Evolutionary conservation across 371 early-diverging fungal genomes (phyloP).

Genomic region (Mucor indicus): DNA sequence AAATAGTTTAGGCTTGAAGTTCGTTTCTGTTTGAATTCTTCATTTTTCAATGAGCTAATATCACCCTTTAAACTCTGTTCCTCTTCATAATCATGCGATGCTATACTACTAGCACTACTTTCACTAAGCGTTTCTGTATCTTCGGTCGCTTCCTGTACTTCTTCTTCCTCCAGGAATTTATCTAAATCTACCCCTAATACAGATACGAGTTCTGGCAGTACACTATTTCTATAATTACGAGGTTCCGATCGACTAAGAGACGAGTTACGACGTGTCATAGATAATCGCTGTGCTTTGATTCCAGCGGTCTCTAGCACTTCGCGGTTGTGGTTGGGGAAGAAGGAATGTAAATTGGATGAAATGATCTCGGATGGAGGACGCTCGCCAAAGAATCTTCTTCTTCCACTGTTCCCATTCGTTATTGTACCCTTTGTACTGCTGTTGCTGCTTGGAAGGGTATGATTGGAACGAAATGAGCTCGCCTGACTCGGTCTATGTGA

Average conservation of each 20-base stretch:
- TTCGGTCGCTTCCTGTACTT: slow-evolving; percentile 25
- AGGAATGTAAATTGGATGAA: slow-evolving; percentile 80
- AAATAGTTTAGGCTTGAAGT: slow-evolving; percentile 4
- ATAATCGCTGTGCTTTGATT: slow-evolving; percentile 46
- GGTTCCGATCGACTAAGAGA: slow-evolving; percentile 16
- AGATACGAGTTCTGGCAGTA: slow-evolving; percentile 46
- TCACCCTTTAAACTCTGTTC: too few species aligned
- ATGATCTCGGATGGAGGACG: slow-evolving; percentile 92
- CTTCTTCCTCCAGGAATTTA: slow-evolving; percentile 48
- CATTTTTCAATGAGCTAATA: too few species aligned
- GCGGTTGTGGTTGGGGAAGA: slow-evolving; percentile 75
- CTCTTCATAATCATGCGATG: too few species aligned
- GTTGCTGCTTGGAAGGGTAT: too few species aligned
- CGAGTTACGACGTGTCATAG: slow-evolving; percentile 39
- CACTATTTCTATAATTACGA: slow-evolving; percentile 38
- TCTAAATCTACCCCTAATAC: slow-evolving; percentile 49
- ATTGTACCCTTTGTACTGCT: slow-evolving; percentile 11
- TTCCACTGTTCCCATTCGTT: not conserved
- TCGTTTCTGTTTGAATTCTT: not conserved
- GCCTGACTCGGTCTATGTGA: too few species aligned
- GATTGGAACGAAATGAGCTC: too few species aligned
- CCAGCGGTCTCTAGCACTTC: slow-evolving; percentile 51
- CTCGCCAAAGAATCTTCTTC: slow-evolving; percentile 79
- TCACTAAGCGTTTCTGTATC: too few species aligned
- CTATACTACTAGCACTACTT: too few species aligned